Conservation (phyloP, 495 filamentous ascomycete species). For the Evansstolkia leycettana region DNA sequence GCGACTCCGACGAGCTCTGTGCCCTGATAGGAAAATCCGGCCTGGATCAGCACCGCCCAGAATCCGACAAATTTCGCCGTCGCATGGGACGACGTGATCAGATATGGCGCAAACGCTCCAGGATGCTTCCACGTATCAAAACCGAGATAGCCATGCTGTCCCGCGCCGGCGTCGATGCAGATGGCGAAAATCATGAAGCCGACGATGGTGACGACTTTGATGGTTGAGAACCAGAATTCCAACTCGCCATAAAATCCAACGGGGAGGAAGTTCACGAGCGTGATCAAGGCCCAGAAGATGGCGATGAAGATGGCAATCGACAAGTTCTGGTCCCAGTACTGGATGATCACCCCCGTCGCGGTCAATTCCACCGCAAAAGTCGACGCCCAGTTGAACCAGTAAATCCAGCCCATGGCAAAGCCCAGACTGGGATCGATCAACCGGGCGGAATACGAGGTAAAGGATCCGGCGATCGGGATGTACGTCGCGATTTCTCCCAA, state of each 20-base stretch:
- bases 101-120: slow-evolving; percentile 51
- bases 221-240: slow-evolving; percentile 28
- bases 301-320: slow-evolving; percentile 25
- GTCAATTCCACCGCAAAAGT: slow-evolving; percentile 26
- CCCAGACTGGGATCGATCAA: slow-evolving; percentile 33
- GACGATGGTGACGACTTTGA: slow-evolving; percentile 26
- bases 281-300: slow-evolving; percentile 19
- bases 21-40: slow-evolving; percentile 50
- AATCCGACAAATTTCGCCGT: slow-evolving; percentile 49
- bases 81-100: no score
- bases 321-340: slow-evolving; percentile 32
- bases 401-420: slow-evolving; percentile 34
- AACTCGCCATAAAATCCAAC: slow-evolving; percentile 32
- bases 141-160: slow-evolving; percentile 37
- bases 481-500: slow-evolving; percentile 22
- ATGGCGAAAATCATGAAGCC: slow-evolving; percentile 26
- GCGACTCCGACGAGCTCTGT: slow-evolving; percentile 37
- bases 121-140: slow-evolving; percentile 26
- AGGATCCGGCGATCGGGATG: slow-evolving; percentile 38
- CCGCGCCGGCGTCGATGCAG: slow-evolving; percentile 33
- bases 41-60: slow-evolving; percentile 50
- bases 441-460: slow-evolving; percentile 23
- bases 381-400: slow-evolving; percentile 24
- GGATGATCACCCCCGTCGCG: slow-evolving; percentile 39
- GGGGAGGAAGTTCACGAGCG: slow-evolving; percentile 23